These are phyloP conservation scores for Sporothrix phasma DNA, from an alignment of 2,329 filamentous ascomycete genomes.

Conservation along the genomic window DNA sequence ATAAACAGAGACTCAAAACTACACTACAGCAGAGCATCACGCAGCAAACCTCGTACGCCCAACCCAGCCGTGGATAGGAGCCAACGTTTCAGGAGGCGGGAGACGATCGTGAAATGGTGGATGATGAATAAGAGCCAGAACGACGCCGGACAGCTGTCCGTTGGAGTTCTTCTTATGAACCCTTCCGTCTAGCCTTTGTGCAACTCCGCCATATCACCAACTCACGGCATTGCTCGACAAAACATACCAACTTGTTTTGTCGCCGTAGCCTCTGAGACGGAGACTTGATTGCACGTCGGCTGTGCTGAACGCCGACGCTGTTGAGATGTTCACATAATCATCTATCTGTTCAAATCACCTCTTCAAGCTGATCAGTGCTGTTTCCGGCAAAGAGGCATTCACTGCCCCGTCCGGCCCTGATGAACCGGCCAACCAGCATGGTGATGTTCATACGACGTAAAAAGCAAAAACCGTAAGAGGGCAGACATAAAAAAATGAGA, in stretches of 20 bases:
- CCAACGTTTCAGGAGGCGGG: slow-evolving; percentile 10
- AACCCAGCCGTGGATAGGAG: background rate
- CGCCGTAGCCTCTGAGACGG: background rate
- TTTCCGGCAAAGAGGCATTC: background rate
- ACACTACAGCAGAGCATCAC: too few relatives aligned
- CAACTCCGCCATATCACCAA: background rate
- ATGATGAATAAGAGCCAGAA: background rate
- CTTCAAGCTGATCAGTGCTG: too few relatives aligned
- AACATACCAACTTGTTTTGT: background rate
- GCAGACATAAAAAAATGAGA: background rate
- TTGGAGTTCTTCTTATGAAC: too few relatives aligned
- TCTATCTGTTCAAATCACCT: too few relatives aligned
- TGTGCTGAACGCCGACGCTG: background rate
- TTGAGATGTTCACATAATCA: background rate
- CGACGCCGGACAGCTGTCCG: too few relatives aligned
- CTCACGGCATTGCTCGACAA: slow-evolving; percentile 7
- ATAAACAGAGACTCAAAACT: background rate
- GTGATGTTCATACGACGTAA: too few relatives aligned
- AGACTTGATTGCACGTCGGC: background rate
- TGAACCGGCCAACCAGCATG: background rate
- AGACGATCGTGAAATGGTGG: background rate
- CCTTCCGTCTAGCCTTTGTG: too few relatives aligned
- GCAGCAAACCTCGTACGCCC: background rate
- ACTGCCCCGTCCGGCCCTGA: background rate
- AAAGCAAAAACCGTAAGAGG: background rate